Conservation (phyloP, 2,329 filamentous ascomycete species). For the Pseudopithomyces chartarum region DNA sequence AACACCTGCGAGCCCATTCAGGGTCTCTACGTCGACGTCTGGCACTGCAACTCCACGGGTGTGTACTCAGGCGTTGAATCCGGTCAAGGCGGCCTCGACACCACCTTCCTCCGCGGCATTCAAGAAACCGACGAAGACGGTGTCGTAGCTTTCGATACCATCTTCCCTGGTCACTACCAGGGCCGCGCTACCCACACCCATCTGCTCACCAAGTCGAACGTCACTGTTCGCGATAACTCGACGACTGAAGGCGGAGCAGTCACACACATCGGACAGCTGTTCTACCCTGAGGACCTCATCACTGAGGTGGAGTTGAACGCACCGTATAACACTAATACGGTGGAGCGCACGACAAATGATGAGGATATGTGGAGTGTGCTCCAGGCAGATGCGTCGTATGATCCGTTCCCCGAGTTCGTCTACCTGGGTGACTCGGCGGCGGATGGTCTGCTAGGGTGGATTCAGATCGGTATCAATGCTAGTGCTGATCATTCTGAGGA, state of each 20-base stretch:
- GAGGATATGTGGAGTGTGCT: conserved; percentile 34
- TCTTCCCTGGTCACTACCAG: conserved; percentile 51
- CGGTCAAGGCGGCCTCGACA: conserved; percentile 38
- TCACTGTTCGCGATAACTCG: conserved; percentile 42
- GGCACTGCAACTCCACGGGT: conserved; percentile 47
- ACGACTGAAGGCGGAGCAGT: conserved; percentile 47
- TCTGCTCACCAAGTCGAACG: conserved; percentile 46
- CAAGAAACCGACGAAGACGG: conserved; percentile 54
- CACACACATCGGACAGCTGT: conserved; percentile 52
- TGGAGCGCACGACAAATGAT: conserved; percentile 22
- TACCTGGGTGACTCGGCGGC: conserved; percentile 25
- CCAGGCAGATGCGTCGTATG: conserved; percentile 27
- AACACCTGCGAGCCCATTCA: conserved; percentile 57
- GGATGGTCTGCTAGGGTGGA: conserved; percentile 34
- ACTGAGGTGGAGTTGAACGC: conserved; percentile 43
- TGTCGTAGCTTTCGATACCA: conserved; percentile 54
- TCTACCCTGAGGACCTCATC: conserved; percentile 48
- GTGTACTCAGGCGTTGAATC: conserved; percentile 49
- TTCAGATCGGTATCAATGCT: conserved; percentile 28
- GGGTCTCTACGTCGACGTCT: conserved; percentile 56
- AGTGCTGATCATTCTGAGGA: conserved; percentile 25
- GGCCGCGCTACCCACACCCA: conserved; percentile 34
- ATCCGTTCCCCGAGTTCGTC: conserved; percentile 31
- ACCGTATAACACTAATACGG: conserved; percentile 47
- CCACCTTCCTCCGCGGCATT: conserved; percentile 53